Evolutionary conservation across 768 basidiomycete genomes (phyloP), one percentile per base, ranked within the genome.

Genomic region (Podaxis rugospora): DNA sequence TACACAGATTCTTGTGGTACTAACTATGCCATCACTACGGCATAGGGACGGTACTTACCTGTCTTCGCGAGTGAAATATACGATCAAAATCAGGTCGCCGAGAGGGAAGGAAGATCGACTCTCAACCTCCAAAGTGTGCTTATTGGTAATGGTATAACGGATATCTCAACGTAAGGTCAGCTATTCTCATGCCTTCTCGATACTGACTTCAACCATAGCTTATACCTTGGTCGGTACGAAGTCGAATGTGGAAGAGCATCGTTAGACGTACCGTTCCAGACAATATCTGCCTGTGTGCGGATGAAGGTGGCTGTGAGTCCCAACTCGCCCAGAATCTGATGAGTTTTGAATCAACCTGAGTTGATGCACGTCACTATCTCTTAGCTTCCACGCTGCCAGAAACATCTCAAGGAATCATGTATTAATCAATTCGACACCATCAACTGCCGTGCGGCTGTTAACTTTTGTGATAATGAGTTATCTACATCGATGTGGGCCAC

Each of bases 31-130:
- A 28, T 42, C 16, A 46, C 44, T 21, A 2, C 16, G 13, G 14
- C n/a, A 2, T 36, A 89, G 88, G 90, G 88, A 3, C 83, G 85
- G 5, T 89, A 89, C 67, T 75, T 90, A 1, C 89, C 87, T 1
- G 75, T 89, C 3, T 93, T 93, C 62, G 92, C 90, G 0, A 81
- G 88, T 14, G 86, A 87, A 28, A 84, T 93, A 14, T 82, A 86
- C 54, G 92, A 93, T 71, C 83, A 88, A 64, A 93, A 94, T 70
- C 67, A 72, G 51, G 68, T 76, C 32, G 76, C 88, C 9, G 70
- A 76, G 46, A 70, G 76, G 21, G 83, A 76, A 9, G 88, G 80
- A 70, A 18, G 87, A 80, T 62, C 80, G 71, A 65, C 76, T 66
- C 64, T 93, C 64, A 92, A 92, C 69, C 75, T 93, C 3, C 74